phyloP scores from a whole-genome alignment of 805 yeast species.

The Saccharomyces mikatae region DNA sequence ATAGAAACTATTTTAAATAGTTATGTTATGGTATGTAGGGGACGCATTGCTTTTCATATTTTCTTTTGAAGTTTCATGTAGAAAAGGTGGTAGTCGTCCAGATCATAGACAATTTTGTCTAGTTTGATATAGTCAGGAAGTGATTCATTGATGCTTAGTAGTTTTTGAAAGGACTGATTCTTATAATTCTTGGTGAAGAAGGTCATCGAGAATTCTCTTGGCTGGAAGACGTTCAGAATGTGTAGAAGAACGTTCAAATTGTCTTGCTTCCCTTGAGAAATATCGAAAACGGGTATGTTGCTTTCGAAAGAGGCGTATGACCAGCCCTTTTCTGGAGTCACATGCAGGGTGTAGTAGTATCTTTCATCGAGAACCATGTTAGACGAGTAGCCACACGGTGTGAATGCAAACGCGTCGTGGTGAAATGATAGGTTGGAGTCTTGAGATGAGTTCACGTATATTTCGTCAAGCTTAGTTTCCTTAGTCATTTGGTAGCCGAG shows the following conservation, averaged over 20 bases:
- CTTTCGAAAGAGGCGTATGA: conserved; percentile 95
- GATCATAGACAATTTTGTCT: conserved; percentile 66
- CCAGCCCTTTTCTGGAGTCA: conserved; percentile 91
- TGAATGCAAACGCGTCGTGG: conserved; percentile 83
- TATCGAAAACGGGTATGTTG: conserved; percentile 48
- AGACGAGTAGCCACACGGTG: conserved; percentile 93
- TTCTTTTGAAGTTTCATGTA: conserved; percentile 52
- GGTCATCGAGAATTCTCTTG: conserved; percentile 64
- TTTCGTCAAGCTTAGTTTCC: conserved; percentile 50
- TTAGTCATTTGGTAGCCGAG: conserved; percentile 64
- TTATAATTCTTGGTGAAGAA: conserved; percentile 32
- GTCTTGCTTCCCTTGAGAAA: conserved; percentile 32
- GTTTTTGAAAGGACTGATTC: conserved; percentile 30
- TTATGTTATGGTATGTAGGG: not conserved
- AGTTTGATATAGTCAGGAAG: conserved; percentile 41
- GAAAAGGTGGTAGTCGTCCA: conserved; percentile 64
- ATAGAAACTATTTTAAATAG: not conserved
- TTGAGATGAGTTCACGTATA: conserved; percentile 36
- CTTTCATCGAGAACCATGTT: conserved; percentile 61
- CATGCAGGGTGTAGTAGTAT: conserved; percentile 77
- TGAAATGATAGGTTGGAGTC: conserved; percentile 27
- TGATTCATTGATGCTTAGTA: conserved; percentile 30
- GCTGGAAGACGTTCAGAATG: conserved; percentile 60
- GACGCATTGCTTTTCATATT: not conserved
- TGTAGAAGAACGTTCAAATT: conserved; percentile 50